Percentiles rank a stretch among this genome's conserved stretches.
These are phyloP conservation scores for Lentinula lateritia DNA, from an alignment of 768 basidiomycete genomes.

Conservation along the genomic window DNA sequence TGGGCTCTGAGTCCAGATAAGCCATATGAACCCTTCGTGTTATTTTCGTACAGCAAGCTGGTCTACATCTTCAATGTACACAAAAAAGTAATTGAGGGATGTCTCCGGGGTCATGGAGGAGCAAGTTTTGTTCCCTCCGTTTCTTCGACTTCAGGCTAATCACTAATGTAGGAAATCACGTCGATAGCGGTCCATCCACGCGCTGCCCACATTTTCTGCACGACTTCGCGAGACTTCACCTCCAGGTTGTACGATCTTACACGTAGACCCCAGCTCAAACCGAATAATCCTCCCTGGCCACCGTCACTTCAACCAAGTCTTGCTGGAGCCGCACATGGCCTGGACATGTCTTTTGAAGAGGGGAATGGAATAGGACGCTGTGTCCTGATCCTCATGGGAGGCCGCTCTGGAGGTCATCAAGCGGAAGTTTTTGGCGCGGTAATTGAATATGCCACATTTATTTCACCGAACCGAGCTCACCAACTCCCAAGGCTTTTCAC, in stretches of 20 bases:
- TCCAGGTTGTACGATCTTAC: slow-evolving; percentile 65
- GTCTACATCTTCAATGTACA: slow-evolving; percentile 51
- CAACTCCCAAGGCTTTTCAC: slow-evolving; percentile 56
- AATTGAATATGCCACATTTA: slow-evolving; percentile 15
- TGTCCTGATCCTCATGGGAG: slow-evolving; percentile 59
- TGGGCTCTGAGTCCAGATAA: slow-evolving; percentile 49
- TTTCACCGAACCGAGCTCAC: not conserved
- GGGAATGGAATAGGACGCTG: slow-evolving; percentile 62
- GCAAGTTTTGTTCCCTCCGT: slow-evolving; percentile 34
- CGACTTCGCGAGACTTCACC: slow-evolving; percentile 69
- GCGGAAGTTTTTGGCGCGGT: slow-evolving; percentile 67
- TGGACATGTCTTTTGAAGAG: slow-evolving; percentile 54
- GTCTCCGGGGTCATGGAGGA: slow-evolving; percentile 67
- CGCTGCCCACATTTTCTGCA: slow-evolving; percentile 55
- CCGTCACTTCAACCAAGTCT: slow-evolving; percentile 39
- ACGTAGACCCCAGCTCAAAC: slow-evolving; percentile 21
- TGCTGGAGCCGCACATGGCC: slow-evolving; percentile 66
- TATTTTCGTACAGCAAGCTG: slow-evolving; percentile 49
- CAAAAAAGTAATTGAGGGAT: slow-evolving; percentile 33
- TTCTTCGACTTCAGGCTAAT: not conserved
- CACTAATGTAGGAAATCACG: slow-evolving; percentile 48
- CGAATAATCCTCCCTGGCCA: slow-evolving; percentile 57
- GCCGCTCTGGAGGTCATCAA: slow-evolving; percentile 67
- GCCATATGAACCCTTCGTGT: slow-evolving; percentile 52
- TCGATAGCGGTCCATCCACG: slow-evolving; percentile 62